Conservation (phyloP, 345 rosid genomes). For the Draba incana region DNA sequence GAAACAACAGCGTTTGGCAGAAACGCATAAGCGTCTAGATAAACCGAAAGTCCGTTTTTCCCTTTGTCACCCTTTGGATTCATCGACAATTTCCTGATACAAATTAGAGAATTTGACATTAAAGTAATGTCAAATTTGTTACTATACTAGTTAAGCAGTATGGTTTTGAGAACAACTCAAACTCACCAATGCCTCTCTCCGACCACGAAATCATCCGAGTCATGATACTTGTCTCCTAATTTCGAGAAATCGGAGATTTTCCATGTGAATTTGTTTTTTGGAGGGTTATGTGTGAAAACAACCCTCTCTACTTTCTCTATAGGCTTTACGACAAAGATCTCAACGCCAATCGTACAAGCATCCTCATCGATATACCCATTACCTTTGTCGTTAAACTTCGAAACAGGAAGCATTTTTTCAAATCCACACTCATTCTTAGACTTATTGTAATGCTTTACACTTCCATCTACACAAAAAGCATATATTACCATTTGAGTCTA, state of each 20-base stretch:
- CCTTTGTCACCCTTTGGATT: too few species aligned
- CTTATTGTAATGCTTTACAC: conserved; percentile 4
- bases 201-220: conserved; percentile 10
- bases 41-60: not conserved
- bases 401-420: conserved; percentile 12
- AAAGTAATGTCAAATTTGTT: too few species aligned
- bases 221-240: conserved; percentile 2
- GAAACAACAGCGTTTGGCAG: not conserved
- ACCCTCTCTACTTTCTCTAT: too few species aligned
- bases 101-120: too few species aligned
- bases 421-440: conserved; percentile 23
- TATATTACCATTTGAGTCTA: too few species aligned
- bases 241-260: conserved; percentile 11
- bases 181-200: conserved; percentile 16
- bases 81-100: too few species aligned
- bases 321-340: conserved; percentile 20
- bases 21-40: conserved; percentile 5
- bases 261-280: conserved; percentile 15
- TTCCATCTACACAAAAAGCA: conserved; percentile 23
- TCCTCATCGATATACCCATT: conserved; percentile 18
- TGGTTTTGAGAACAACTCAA: too few species aligned
- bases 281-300: conserved; percentile 14
- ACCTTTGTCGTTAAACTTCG: conserved; percentile 4
- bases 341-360: conserved; percentile 9
- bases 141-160: too few species aligned